phyloP scores from a whole-genome alignment of 1,284 basidiomycete genomes.

The Ganoderma multipileum region DNA sequence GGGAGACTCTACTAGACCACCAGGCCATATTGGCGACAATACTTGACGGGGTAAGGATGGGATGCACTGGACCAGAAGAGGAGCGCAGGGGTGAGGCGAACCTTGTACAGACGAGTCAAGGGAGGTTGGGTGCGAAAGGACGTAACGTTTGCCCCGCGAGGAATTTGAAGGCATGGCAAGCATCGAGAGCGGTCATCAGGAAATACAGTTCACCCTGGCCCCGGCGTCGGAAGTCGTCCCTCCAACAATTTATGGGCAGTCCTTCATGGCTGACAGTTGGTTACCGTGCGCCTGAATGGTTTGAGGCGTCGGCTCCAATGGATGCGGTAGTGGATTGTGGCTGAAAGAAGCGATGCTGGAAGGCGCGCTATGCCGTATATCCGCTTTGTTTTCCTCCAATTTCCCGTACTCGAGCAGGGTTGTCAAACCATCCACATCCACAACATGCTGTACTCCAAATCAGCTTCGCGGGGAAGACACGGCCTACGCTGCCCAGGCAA shows the following conservation, averaged over 20 bases:
- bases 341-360: neutral
- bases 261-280: neutral
- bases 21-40: neutral
- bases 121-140: too few species aligned
- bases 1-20: neutral
- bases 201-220: neutral
- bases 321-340: neutral
- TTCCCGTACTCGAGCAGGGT: neutral
- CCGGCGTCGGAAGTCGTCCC: neutral
- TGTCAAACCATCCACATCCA: neutral
- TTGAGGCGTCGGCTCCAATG: neutral
- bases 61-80: too few species aligned
- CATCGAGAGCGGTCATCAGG: neutral
- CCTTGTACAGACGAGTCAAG: neutral
- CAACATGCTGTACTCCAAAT: neutral
- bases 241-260: neutral
- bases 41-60: neutral
- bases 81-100: neutral
- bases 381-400: neutral
- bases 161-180: neutral
- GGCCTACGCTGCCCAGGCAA: neutral
- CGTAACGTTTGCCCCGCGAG: neutral
- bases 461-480: neutral
- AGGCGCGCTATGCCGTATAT: neutral
- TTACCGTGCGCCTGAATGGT: neutral